phyloP scores from a whole-genome alignment of 2,329 filamentous ascomycete species.

The Penicillium digitatum region DNA sequence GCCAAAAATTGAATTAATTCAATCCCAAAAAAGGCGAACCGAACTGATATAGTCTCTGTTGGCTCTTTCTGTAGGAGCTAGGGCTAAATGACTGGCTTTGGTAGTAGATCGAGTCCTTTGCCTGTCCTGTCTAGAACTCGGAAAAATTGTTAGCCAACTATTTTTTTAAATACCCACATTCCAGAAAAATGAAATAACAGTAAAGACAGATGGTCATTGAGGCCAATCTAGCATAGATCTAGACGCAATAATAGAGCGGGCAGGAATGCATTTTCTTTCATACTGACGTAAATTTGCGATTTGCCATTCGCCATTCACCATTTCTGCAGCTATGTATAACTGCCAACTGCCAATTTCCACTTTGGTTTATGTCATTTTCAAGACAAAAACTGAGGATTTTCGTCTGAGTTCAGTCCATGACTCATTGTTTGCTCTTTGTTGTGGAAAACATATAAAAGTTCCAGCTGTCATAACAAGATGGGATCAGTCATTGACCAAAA shows the following conservation, averaged over 20 bases:
- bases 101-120: neutral
- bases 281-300: conserved; percentile 17
- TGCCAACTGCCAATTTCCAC: neutral
- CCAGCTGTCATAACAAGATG: conserved; percentile 4
- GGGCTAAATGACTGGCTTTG: neutral
- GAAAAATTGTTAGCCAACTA: neutral
- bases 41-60: neutral
- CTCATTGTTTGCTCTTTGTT: neutral
- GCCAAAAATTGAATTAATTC: neutral
- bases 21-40: neutral
- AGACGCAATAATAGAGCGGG: neutral
- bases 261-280: conserved; percentile 5
- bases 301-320: conserved; percentile 16
- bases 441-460: neutral
- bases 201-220: neutral
- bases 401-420: neutral
- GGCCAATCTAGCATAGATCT: neutral
- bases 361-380: neutral
- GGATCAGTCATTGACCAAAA: conserved; percentile 13
- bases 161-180: too few species aligned
- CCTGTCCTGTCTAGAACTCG: neutral
- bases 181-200: neutral
- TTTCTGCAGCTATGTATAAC: conserved; percentile 12
- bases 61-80: neutral
- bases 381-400: neutral